Evolutionary conservation across 1,139 yeast species (phyloP).

Genomic region (Sugiyamaella neomexicana): DNA sequence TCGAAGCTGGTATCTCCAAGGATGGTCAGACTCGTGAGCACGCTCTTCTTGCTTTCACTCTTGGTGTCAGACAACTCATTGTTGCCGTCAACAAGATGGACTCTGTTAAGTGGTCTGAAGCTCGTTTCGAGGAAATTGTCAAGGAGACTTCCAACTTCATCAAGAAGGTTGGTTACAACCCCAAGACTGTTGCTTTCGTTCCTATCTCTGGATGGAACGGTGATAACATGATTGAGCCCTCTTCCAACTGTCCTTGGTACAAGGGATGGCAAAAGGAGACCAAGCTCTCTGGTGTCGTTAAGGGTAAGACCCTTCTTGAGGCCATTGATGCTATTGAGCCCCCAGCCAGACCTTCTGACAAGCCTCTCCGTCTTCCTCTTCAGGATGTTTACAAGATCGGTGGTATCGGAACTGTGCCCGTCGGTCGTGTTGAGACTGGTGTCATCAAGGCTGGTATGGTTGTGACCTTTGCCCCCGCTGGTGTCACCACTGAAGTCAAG

Average conservation of each 20-base stretch:
- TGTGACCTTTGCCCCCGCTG: conserved; percentile 88
- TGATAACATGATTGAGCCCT: conserved; percentile 87
- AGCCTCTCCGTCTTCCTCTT: conserved; percentile 88
- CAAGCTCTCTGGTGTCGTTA: conserved; percentile 69
- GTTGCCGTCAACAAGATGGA: conserved; percentile 95
- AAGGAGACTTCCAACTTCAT: conserved; percentile 86
- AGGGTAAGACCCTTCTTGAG: conserved; percentile 86
- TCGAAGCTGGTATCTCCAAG: conserved; percentile 93
- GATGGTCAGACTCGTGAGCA: conserved; percentile 95
- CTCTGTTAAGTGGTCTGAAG: conserved; percentile 82
- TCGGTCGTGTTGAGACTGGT: conserved; percentile 94
- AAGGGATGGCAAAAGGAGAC: conserved; percentile 88
- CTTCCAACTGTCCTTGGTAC: conserved; percentile 87
- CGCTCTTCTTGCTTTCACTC: conserved; percentile 86
- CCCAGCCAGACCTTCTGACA: conserved; percentile 82
- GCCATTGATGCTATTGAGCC: conserved; percentile 87
- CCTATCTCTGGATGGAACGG: conserved; percentile 95
- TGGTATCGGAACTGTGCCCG: conserved; percentile 94
- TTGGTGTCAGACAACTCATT: conserved; percentile 85
- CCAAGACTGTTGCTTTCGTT: conserved; percentile 87
- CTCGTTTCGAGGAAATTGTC: conserved; percentile 76
- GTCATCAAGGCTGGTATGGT: conserved; percentile 89
- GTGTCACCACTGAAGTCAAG: conserved; percentile 91
- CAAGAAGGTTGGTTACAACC: conserved; percentile 94
- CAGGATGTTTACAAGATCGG: conserved; percentile 93